Conservation (phyloP, 768 basidiomycete species). For the Tulasnella sp. region DNA sequence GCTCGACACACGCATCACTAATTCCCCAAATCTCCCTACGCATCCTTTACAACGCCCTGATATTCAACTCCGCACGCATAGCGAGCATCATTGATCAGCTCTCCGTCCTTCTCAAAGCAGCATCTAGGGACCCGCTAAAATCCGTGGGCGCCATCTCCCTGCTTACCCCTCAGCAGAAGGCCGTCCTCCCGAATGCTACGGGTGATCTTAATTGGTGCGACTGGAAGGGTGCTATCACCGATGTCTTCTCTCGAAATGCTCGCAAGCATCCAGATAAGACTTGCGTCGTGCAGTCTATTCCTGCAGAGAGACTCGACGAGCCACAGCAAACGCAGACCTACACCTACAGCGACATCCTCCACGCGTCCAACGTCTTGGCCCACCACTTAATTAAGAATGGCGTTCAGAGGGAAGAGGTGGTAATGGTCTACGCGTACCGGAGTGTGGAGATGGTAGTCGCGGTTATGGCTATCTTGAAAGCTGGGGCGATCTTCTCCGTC, state of each 20-base stretch:
- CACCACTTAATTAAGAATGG: constrained; percentile 87
- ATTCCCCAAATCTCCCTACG: constrained; percentile 77
- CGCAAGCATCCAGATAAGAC: constrained; percentile 73
- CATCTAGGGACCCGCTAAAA: constrained; percentile 65
- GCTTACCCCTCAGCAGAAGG: constrained; percentile 69
- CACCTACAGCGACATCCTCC: constrained; percentile 79
- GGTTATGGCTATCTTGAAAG: constrained; percentile 95
- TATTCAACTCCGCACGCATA: constrained; percentile 83
- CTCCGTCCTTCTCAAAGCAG: constrained; percentile 71
- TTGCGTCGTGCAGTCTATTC: constrained; percentile 83
- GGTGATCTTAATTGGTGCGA: constrained; percentile 95
- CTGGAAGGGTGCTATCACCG: constrained; percentile 95
- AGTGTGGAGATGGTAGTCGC: constrained; percentile 96
- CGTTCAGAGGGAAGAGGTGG: constrained; percentile 89
- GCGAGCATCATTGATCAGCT: constrained; percentile 83
- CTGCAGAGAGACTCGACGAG: constrained; percentile 45
- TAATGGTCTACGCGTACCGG: constrained; percentile 96
- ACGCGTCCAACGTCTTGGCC: constrained; percentile 85
- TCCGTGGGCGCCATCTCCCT: constrained; percentile 80
- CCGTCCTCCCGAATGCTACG: constrained; percentile 76
- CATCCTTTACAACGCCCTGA: constrained; percentile 90
- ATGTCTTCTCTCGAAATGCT: constrained; percentile 91
- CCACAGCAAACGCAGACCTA: constrained; percentile 60
- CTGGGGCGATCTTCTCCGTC: constrained; percentile 95
- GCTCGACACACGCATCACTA: constrained; percentile 68